Percentiles rank a stretch among this genome's conserved stretches.
Conservation (phyloP, 352 stramenopile genomes). For the Pythium graminicola region DNA sequence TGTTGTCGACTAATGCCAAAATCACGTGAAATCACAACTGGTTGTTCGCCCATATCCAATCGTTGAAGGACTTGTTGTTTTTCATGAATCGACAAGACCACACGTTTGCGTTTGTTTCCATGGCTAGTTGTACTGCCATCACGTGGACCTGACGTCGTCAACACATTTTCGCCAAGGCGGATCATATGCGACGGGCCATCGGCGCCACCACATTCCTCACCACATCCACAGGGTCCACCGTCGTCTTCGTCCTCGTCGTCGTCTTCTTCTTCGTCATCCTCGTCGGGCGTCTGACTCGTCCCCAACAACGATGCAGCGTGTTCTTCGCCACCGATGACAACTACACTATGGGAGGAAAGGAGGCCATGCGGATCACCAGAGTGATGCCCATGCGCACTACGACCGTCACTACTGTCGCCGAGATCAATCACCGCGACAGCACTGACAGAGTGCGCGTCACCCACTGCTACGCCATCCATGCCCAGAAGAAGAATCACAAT, state of each 20-base stretch:
- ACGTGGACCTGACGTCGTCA: no score
- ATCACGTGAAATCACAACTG: slow-evolving; percentile 44
- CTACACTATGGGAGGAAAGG: slow-evolving; percentile 22
- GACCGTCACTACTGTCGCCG: slow-evolving; percentile 12
- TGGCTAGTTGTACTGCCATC: background rate
- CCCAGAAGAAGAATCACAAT: background rate
- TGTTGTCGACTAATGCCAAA: slow-evolving; percentile 78
- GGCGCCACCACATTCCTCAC: slow-evolving; percentile 14
- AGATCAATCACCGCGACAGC: slow-evolving; percentile 28
- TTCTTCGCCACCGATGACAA: slow-evolving; percentile 24
- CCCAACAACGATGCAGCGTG: background rate
- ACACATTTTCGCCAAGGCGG: slow-evolving; percentile 2
- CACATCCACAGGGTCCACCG: slow-evolving; percentile 3
- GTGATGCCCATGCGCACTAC: background rate
- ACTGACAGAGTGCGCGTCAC: slow-evolving; percentile 23
- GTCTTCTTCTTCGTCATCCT: slow-evolving; percentile 15
- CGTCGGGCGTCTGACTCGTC: slow-evolving; percentile 2
- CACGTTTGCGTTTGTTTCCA: slow-evolving; percentile 61
- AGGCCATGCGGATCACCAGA: slow-evolving; percentile 20
- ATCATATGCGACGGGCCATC: slow-evolving; percentile 18
- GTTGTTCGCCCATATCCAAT: slow-evolving; percentile 58
- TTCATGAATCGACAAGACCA: slow-evolving; percentile 77
- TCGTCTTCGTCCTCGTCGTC: slow-evolving; percentile 16
- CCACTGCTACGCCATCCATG: slow-evolving; percentile 14
- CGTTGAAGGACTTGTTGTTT: slow-evolving; percentile 79